These are phyloP conservation scores for Cyclotella choctawhatcheeana DNA, from an alignment of 108 stramenopile species.

Conservation along the genomic window DNA sequence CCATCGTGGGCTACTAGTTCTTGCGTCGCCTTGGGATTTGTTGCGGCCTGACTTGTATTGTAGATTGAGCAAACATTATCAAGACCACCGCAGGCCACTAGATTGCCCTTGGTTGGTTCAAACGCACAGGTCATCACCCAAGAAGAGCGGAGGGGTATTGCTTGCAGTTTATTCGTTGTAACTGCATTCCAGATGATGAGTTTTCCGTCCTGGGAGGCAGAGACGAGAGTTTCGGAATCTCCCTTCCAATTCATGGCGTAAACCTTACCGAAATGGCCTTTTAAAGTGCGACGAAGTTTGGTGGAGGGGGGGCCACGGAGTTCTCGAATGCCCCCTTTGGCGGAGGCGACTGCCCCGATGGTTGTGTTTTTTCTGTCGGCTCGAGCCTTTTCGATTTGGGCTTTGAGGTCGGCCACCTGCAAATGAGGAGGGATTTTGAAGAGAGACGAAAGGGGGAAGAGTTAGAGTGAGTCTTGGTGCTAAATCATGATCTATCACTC, in stretches of 20 bases:
- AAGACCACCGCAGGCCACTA: conserved; percentile 98
- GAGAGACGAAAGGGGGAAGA: not conserved
- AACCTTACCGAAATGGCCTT: conserved; percentile 98
- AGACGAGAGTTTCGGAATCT: conserved; percentile 82
- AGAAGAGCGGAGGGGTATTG: conserved; percentile 91
- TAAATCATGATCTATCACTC: not conserved
- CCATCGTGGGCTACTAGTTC: conserved; percentile 99
- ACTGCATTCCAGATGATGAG: conserved; percentile 97
- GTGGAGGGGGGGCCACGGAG: conserved; percentile 72
- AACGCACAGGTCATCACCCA: conserved; percentile 99
- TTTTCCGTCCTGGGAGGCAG: conserved; percentile 98
- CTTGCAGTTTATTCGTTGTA: conserved; percentile 87
- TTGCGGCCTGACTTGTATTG: conserved; percentile 63
- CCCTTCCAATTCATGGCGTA: conserved; percentile 97
- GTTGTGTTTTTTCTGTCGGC: conserved; percentile 51
- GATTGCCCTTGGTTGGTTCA: conserved; percentile 89
- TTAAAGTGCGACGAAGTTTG: conserved; percentile 79
- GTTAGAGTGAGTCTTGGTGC: not conserved
- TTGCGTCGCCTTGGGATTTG: conserved; percentile 69
- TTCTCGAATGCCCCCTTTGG: conserved; percentile 47
- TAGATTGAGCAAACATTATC: conserved; percentile 99
- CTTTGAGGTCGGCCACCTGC: conserved; percentile 62
- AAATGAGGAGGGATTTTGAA: not conserved
- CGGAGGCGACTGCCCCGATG: conserved; percentile 32
- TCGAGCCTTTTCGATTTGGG: conserved; percentile 51